phyloP scores from a whole-genome alignment of 1,284 basidiomycete genomes.

The Coniophora puteana region DNA sequence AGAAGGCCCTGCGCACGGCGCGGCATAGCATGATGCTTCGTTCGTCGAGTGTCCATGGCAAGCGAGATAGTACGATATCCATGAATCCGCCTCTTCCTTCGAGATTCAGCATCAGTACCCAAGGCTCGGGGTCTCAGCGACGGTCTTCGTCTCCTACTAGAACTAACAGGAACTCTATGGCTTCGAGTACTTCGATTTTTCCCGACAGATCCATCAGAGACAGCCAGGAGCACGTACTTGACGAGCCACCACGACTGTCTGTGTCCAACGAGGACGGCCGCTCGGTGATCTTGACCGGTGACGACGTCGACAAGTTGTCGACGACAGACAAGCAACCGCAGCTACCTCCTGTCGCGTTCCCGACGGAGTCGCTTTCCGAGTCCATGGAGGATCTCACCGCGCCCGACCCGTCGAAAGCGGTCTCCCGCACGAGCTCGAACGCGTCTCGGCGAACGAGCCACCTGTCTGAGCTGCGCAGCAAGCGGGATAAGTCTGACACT shows the following conservation, averaged over 20 bases:
- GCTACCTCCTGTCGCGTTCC: slow-evolving; percentile 79
- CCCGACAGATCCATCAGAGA: slow-evolving; percentile 34
- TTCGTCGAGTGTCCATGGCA: slow-evolving; percentile 31
- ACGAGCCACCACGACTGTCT: slow-evolving; percentile 60
- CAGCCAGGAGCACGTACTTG: slow-evolving; percentile 22
- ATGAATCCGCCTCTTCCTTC: slow-evolving; percentile 42
- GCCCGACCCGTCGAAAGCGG: slow-evolving; percentile 23
- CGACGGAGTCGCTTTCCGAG: slow-evolving; percentile 74
- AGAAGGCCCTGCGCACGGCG: slow-evolving; percentile 82
- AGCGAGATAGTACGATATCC: slow-evolving; percentile 49
- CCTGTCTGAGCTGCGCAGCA: slow-evolving; percentile 74
- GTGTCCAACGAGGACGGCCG: slow-evolving; percentile 67
- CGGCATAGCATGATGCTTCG: slow-evolving; percentile 79
- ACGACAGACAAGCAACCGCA: slow-evolving; percentile 42
- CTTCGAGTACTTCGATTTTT: slow-evolving; percentile 41
- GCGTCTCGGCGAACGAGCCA: slow-evolving; percentile 74
- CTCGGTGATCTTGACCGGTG: slow-evolving; percentile 50
- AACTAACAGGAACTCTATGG: slow-evolving; percentile 46
- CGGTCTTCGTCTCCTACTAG: slow-evolving; percentile 41
- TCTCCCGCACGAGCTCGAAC: slow-evolving; percentile 40
- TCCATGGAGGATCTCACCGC: slow-evolving; percentile 58
- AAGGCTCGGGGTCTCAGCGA: slow-evolving; percentile 44
- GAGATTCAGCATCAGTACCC: slow-evolving; percentile 67
- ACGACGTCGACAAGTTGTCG: slow-evolving; percentile 35
- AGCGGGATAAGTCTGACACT: slow-evolving; percentile 82